Evolutionary conservation across 116 monocot species (phyloP).

Genomic region (Phalaenopsis hybrid): DNA sequence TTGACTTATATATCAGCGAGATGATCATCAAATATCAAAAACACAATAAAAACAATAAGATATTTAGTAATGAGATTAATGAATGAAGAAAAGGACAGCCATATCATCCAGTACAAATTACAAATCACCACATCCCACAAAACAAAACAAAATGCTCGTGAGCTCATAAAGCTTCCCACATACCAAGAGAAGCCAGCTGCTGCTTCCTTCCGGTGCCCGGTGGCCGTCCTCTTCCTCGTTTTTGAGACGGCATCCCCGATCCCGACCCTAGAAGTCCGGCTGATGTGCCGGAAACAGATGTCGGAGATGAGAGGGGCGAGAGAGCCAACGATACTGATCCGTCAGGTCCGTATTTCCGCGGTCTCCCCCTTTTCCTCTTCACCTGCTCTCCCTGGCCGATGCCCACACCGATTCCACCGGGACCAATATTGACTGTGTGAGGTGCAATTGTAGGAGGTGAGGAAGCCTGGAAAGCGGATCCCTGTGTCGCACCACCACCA

Average conservation of each 20-base stretch:
- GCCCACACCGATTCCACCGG: not conserved
- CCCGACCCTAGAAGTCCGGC: not conserved
- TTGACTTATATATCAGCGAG: not conserved
- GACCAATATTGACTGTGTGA: slow-evolving; percentile 3
- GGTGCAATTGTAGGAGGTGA: not conserved
- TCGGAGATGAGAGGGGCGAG: slow-evolving; percentile 14
- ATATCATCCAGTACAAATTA: not conserved
- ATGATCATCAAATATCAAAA: slow-evolving; percentile 2
- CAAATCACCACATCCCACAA: not conserved
- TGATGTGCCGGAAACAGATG: not conserved
- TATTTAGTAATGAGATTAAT: not conserved
- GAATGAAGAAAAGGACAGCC: not conserved
- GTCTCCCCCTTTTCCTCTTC: slow-evolving; percentile 51
- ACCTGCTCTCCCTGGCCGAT: slow-evolving; percentile 6
- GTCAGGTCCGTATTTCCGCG: slow-evolving; percentile 45
- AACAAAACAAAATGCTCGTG: not conserved
- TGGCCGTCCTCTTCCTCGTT: slow-evolving; percentile 32
- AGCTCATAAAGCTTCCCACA: not conserved
- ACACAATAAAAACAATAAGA: not conserved
- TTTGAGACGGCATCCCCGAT: slow-evolving; percentile 10
- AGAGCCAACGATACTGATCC: slow-evolving; percentile 23
- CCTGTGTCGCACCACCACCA: slow-evolving; percentile 13
- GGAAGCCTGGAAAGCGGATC: not conserved
- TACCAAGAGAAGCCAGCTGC: slow-evolving; percentile 31
- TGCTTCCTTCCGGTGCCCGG: slow-evolving; percentile 44